phyloP scores from a whole-genome alignment of 352 stramenopile genomes.

The Phytophthora tubulina region DNA sequence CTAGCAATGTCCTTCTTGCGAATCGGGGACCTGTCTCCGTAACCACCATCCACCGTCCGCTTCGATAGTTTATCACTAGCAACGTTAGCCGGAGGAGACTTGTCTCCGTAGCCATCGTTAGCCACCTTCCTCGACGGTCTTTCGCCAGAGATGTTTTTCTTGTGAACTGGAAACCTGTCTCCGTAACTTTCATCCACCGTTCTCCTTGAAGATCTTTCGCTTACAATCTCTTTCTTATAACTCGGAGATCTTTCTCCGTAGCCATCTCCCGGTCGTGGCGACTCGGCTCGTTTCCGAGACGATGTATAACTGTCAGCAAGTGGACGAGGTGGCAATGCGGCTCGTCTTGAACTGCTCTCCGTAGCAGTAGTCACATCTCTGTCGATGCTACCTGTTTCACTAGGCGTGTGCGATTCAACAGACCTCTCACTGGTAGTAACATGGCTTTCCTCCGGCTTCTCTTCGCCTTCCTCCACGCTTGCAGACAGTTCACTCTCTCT shows the following conservation, averaged over 20 bases:
- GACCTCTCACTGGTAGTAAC: conserved; percentile 37
- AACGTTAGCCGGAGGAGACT: background rate
- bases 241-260: conserved; percentile 14
- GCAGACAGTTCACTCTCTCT: conserved; percentile 39
- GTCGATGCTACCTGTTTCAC: conserved; percentile 39
- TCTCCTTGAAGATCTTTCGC: conserved; percentile 6
- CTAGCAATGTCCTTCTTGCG: background rate
- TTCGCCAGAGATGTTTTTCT: background rate
- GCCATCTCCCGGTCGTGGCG: conserved; percentile 11
- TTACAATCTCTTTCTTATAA: conserved; percentile 17
- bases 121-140: background rate
- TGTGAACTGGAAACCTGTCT: background rate
- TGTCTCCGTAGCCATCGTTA: background rate
- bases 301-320: conserved; percentile 37
- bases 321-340: conserved; percentile 49
- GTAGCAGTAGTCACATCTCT: conserved; percentile 22
- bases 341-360: conserved; percentile 40
- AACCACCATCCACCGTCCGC: conserved; percentile 1
- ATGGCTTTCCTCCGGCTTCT: conserved; percentile 45
- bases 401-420: conserved; percentile 35
- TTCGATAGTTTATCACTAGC: conserved; percentile 1
- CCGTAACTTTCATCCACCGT: background rate
- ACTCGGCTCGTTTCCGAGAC: conserved; percentile 34
- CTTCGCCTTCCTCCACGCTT: conserved; percentile 53
- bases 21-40: background rate